Evolutionary conservation across 345 rosid genomes (phyloP).

Genomic region (Moricandia moricandioides): DNA sequence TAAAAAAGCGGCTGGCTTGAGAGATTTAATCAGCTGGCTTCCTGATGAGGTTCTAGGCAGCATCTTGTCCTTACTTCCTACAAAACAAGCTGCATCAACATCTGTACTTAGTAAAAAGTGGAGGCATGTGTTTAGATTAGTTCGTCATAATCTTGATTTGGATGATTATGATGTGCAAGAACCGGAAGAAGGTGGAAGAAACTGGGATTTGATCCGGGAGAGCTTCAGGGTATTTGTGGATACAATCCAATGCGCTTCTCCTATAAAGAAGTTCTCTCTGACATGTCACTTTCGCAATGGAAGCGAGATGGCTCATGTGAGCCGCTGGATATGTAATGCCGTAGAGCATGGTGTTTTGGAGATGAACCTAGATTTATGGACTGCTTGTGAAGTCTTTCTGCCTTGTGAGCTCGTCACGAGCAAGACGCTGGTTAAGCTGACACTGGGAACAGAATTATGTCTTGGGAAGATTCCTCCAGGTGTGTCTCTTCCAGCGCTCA

Average conservation of each 20-base stretch:
- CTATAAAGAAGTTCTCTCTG: background rate
- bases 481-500: conserved; percentile 19
- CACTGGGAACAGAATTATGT: background rate
- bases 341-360: background rate
- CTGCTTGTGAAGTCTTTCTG: background rate
- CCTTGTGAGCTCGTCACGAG: background rate
- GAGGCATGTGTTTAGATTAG: background rate
- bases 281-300: background rate
- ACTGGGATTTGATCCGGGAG: background rate
- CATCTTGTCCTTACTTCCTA: conserved; percentile 17
- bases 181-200: background rate
- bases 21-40: conserved; percentile 9
- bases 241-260: background rate
- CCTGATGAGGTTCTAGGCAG: background rate
- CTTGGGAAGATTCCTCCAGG: background rate
- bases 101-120: conserved; percentile 4
- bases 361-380: background rate
- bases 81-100: background rate
- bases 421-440: conserved; percentile 12
- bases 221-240: background rate
- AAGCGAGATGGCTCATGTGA: background rate
- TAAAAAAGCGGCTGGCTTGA: background rate
- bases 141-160: background rate
- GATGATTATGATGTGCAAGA: background rate
- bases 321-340: background rate